Percentiles rank a stretch among this genome's conserved stretches.
These are phyloP conservation scores for Sarocladium oryzae DNA, from an alignment of 2,329 filamentous ascomycete genomes.

Conservation along the genomic window DNA sequence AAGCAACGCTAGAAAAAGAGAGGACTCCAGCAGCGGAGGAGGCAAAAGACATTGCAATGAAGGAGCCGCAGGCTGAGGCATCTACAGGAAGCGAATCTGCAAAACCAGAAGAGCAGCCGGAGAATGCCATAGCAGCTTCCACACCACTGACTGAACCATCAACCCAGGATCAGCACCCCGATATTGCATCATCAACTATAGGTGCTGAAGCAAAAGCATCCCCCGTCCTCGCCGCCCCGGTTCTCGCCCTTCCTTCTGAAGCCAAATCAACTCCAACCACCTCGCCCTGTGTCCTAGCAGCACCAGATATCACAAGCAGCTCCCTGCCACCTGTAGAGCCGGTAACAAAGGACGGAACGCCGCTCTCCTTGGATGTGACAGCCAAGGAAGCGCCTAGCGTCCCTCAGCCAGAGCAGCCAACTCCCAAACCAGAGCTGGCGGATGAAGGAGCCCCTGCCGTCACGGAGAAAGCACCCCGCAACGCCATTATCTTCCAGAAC, in stretches of 20 bases:
- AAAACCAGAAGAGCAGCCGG: neutral
- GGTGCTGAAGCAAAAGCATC: conserved; percentile 20
- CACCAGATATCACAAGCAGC: neutral
- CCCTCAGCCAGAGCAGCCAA: conserved; percentile 13
- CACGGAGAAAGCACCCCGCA: conserved; percentile 38
- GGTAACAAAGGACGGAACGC: too few species aligned
- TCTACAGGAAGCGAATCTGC: neutral
- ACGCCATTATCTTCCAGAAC: conserved; percentile 53
- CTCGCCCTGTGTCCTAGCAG: neutral
- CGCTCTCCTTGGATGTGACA: neutral
- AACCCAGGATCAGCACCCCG: neutral
- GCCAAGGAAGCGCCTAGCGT: conserved; percentile 14
- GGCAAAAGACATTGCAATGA: neutral
- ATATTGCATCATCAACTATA: neutral
- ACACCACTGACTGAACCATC: neutral
- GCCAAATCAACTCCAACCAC: conserved; percentile 14
- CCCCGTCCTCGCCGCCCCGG: conserved; percentile 30
- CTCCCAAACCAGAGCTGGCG: conserved; percentile 5
- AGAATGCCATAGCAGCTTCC: neutral
- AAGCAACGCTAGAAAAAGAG: neutral
- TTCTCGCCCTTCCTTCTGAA: conserved; percentile 29
- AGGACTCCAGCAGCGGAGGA: neutral
- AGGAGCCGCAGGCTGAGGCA: neutral
- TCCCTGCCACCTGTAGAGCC: neutral
- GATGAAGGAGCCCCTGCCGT: conserved; percentile 6